phyloP scores from a whole-genome alignment of 2,329 filamentous ascomycete genomes.

The Saccharata proteae region DNA sequence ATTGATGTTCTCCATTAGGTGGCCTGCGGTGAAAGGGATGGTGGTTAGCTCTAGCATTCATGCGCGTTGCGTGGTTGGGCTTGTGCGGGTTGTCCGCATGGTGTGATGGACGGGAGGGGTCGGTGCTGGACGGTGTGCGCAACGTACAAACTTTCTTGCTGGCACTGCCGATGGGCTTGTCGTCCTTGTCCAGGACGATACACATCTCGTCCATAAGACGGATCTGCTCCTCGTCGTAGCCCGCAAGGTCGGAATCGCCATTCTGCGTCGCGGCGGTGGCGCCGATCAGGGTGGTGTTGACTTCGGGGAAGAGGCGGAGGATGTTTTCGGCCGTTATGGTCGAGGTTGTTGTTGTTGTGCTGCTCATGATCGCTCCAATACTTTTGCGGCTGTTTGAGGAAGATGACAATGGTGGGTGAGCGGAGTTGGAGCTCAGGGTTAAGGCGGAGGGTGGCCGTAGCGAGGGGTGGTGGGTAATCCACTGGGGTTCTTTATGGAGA shows the following conservation, averaged over 20 bases:
- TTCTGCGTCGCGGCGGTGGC: slow-evolving; percentile 36
- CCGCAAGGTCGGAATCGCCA: slow-evolving; percentile 60
- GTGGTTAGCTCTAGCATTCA: background rate
- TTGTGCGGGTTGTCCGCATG: no score
- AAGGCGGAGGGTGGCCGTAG: no score
- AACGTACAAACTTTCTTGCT: slow-evolving; percentile 93
- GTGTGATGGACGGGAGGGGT: slow-evolving; percentile 1
- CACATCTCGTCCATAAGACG: slow-evolving; percentile 97
- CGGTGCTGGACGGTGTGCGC: slow-evolving; percentile 2
- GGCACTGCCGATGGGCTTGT: slow-evolving; percentile 84
- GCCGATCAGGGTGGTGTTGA: slow-evolving; percentile 48
- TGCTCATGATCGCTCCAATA: no score
- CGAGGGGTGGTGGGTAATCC: no score
- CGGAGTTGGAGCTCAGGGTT: no score
- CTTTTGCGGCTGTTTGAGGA: no score
- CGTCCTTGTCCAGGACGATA: slow-evolving; percentile 89
- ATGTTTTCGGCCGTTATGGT: slow-evolving; percentile 75
- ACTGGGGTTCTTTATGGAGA: no score
- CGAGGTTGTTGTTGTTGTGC: slow-evolving; percentile 14
- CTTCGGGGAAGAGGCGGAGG: slow-evolving; percentile 76
- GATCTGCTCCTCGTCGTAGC: slow-evolving; percentile 96
- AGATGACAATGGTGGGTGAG: no score
- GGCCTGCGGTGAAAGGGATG: slow-evolving; percentile 51
- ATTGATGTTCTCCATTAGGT: slow-evolving; percentile 98
- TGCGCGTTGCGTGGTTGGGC: no score